Percentiles rank a stretch among this genome's conserved stretches.
Evolutionary conservation across 352 stramenopile species (phyloP).

Genomic region (Elongisporangium prolatum): DNA sequence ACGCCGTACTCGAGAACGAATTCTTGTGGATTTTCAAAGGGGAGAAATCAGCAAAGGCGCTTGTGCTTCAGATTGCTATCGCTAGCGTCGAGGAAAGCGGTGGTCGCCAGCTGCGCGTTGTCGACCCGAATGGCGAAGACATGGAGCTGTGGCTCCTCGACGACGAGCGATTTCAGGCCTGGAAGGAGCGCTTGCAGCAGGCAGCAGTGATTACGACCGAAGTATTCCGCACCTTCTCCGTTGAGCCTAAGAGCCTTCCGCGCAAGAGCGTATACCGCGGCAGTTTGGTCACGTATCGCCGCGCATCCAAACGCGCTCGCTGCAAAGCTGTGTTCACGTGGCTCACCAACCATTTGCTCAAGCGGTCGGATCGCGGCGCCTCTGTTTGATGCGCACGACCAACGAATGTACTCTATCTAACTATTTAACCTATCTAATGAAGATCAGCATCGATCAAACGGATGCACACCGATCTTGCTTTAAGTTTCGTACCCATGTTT

Average conservation of each 20-base stretch:
- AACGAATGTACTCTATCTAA: neutral
- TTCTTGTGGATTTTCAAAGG: constrained; percentile 80
- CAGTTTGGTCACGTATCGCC: constrained; percentile 61
- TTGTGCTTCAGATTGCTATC: constrained; percentile 77
- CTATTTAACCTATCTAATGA: neutral
- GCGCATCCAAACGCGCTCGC: constrained; percentile 37
- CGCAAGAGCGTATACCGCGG: constrained; percentile 60
- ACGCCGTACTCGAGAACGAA: constrained; percentile 72
- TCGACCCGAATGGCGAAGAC: constrained; percentile 72
- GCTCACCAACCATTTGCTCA: constrained; percentile 24
- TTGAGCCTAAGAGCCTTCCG: constrained; percentile 53
- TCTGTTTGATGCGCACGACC: neutral
- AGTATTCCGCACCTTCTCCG: constrained; percentile 55
- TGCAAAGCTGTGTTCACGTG: constrained; percentile 42
- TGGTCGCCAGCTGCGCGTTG: constrained; percentile 54
- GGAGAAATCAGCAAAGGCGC: constrained; percentile 41
- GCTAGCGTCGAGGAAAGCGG: constrained; percentile 61
- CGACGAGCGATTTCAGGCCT: constrained; percentile 34
- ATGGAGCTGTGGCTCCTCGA: constrained; percentile 76
- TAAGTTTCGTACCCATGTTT: neutral
- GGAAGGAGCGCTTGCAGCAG: constrained; percentile 55
- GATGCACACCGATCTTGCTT: neutral
- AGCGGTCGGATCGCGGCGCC: neutral
- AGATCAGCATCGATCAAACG: neutral
- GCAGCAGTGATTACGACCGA: constrained; percentile 50